These are phyloP conservation scores for Thermoascus crustaceus DNA, from an alignment of 2,329 filamentous ascomycete species.

Conservation along the genomic window DNA sequence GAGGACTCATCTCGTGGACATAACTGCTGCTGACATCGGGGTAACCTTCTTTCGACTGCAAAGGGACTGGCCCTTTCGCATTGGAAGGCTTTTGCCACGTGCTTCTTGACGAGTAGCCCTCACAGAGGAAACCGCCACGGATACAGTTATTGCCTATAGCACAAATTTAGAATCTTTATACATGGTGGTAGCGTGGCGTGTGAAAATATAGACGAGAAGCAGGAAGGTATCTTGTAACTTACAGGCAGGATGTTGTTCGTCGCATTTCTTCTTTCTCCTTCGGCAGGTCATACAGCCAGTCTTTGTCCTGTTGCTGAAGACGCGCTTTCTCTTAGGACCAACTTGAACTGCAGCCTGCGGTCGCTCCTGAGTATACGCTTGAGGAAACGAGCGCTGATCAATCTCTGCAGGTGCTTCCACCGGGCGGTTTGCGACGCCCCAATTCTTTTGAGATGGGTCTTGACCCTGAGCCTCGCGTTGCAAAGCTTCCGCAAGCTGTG, in stretches of 20 bases:
- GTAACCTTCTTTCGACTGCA: slow-evolving; percentile 72
- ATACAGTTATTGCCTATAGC: slow-evolving; percentile 73
- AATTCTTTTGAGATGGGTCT: slow-evolving; percentile 25
- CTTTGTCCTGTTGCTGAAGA: slow-evolving; percentile 90
- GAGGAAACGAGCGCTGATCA: slow-evolving; percentile 26
- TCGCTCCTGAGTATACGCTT: slow-evolving; percentile 26
- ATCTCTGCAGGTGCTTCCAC: slow-evolving; percentile 27
- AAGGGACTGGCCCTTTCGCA: slow-evolving; percentile 60
- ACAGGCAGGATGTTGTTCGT: slow-evolving; percentile 91
- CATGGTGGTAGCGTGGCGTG: slow-evolving; percentile 8
- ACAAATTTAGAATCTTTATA: slow-evolving; percentile 9
- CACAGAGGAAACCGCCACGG: slow-evolving; percentile 81
- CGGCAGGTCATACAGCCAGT: slow-evolving; percentile 91
- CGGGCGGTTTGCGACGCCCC: slow-evolving; percentile 27
- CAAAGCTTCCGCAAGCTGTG: slow-evolving; percentile 44
- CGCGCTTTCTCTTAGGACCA: slow-evolving; percentile 40
- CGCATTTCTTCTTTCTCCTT: slow-evolving; percentile 93
- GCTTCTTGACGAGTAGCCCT: slow-evolving; percentile 76
- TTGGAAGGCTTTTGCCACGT: slow-evolving; percentile 70
- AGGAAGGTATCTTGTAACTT: slow-evolving; percentile 32
- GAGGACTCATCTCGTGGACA: slow-evolving; percentile 27
- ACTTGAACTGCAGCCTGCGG: slow-evolving; percentile 29
- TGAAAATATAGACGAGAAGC: slow-evolving; percentile 5
- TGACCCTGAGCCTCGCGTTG: slow-evolving; percentile 41
- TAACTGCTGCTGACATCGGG: slow-evolving; percentile 30